Base-by-base conservation (phyloP, 768 basidiomycete species). In the Russula lepida region DNA sequence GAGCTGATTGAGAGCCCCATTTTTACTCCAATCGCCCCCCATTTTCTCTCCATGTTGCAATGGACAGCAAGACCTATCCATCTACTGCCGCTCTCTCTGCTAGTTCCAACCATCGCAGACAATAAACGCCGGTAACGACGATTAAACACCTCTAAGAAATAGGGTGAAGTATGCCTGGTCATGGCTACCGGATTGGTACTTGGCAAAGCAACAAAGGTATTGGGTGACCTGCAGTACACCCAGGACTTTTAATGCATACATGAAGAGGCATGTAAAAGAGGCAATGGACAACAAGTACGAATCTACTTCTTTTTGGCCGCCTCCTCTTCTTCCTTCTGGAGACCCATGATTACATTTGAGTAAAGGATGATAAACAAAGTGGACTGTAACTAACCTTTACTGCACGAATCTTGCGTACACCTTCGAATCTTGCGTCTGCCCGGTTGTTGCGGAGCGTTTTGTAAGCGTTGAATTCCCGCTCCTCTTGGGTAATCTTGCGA, bases 401-500 rank as follows among this genome's bases (percentile, higher is more conserved):
- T 67, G 85, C 84, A 66, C 92, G 86, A 66, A 84, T 78, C 78
- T 92, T 93, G 78, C 93, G 89, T 68, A 77, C 78, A 75, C 97
- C 97, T 67, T 88, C 92, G 78, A 89, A 82, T 72, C 94, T 82
- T 65, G 86, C 80, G 71, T 84, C 80, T 67, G 92, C 88, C 67
- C 94, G 89, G 68, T 86, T 85, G 59, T 79, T 74, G 69, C 95
- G 93, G 70, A 98, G 89, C 66, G 93, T 83, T 74, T 80, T 81
- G 86, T 83, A 98, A 7, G 97, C 95, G 68, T 89, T 71, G 78
- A 93, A 89, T 65, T 85, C 82, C 72, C 87, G 89, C 76, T 99
- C 97, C 69, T 90, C 89, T 51, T 80, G 77, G 64, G 92, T 91
- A 73, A 98, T 97, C 77, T 89, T 88, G 74, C 97, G 91, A 69